phyloP scores from a whole-genome alignment of 2,329 filamentous ascomycete species.

The Diaporthe australafricana region DNA sequence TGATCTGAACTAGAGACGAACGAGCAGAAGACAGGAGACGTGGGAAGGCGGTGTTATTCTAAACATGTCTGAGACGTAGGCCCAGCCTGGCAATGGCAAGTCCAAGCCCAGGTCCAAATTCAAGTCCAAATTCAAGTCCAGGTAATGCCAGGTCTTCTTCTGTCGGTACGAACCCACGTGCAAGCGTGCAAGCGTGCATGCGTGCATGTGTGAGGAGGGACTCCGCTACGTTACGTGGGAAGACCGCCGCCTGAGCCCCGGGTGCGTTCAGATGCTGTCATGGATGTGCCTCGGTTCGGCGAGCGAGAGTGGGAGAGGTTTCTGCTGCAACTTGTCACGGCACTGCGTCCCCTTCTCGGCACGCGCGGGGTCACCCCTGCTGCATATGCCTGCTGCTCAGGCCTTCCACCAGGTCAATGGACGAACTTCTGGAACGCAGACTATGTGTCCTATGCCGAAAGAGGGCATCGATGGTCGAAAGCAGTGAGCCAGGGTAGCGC shows the following conservation, averaged over 20 bases:
- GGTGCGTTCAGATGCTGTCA: slow-evolving; percentile 16
- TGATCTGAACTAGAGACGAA: slow-evolving; percentile 1
- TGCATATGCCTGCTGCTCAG: neutral
- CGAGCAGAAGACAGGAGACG: neutral
- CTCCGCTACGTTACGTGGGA: neutral
- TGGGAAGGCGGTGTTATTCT: slow-evolving; percentile 12
- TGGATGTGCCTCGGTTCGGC: slow-evolving; percentile 25
- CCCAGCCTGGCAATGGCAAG: slow-evolving; percentile 5
- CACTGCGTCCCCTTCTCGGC: neutral
- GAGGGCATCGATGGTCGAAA: slow-evolving; percentile 23
- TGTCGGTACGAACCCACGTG: neutral
- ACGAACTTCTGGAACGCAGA: slow-evolving; percentile 21
- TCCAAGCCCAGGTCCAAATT: neutral
- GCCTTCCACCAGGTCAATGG: neutral
- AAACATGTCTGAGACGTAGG: slow-evolving; percentile 26
- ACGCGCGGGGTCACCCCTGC: neutral
- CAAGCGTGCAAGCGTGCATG: neutral
- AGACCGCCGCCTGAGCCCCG: neutral
- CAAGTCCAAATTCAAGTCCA: neutral
- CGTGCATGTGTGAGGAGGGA: neutral
- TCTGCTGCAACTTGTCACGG: neutral
- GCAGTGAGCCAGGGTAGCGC: neutral
- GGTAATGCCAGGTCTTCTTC: neutral
- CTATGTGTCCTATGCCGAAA: slow-evolving; percentile 9
- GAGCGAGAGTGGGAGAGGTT: neutral